Evolutionary conservation across 108 stramenopile genomes (phyloP).

Genomic region (Cyclotella atomus): DNA sequence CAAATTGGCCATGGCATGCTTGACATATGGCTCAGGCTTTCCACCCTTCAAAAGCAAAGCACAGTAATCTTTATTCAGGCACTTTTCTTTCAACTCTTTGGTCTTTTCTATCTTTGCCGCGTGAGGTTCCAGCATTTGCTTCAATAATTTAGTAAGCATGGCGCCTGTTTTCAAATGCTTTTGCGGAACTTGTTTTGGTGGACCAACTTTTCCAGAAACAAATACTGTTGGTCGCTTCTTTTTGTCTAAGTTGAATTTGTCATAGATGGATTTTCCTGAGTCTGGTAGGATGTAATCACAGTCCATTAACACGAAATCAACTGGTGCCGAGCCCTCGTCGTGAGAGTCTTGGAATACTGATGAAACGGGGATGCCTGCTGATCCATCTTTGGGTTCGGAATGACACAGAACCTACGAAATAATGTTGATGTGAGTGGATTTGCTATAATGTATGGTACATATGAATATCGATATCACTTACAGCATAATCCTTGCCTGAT

Average conservation of each 20-base stretch:
- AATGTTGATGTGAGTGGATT: not conserved
- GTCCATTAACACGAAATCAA: conserved; percentile 77
- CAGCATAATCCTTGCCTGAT: conserved; percentile 68
- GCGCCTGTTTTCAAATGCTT: conserved; percentile 83
- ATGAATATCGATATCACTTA: not conserved
- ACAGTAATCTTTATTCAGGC: conserved; percentile 80
- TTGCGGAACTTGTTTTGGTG: conserved; percentile 80
- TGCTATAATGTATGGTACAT: not conserved
- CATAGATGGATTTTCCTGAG: conserved; percentile 74
- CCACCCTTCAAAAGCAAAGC: conserved; percentile 79
- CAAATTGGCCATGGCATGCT: conserved; percentile 80
- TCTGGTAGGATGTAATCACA: conserved; percentile 69
- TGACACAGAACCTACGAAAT: conserved; percentile 63
- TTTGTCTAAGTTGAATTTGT: conserved; percentile 77
- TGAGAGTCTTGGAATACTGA: conserved; percentile 81
- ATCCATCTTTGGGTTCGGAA: conserved; percentile 42
- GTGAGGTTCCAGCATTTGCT: conserved; percentile 72
- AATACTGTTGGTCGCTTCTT: conserved; percentile 81
- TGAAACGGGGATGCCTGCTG: conserved; percentile 56
- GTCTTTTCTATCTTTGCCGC: conserved; percentile 91
- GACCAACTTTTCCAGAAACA: conserved; percentile 73
- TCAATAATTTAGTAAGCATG: conserved; percentile 78
- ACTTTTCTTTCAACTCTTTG: conserved; percentile 81
- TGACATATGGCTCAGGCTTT: conserved; percentile 74
- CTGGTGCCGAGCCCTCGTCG: conserved; percentile 66